These are phyloP conservation scores for Oryza punctata DNA, from an alignment of 176 grass and related monocot genomes.

Conservation along the genomic window DNA sequence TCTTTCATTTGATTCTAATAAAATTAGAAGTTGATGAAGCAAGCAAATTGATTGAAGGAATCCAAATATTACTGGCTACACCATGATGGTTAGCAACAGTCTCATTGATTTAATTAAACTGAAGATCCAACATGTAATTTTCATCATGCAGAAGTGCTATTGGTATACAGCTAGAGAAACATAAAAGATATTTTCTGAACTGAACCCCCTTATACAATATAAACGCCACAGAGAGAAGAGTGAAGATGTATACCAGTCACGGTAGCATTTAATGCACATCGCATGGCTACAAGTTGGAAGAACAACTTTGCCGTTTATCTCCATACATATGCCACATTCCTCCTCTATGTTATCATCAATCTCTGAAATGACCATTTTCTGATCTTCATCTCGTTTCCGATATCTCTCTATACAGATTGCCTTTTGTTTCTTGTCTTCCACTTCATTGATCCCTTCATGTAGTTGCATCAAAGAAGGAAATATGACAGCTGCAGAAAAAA, in stretches of 20 bases:
- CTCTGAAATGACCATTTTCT: slow-evolving; percentile 61
- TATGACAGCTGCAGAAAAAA: slow-evolving; percentile 64
- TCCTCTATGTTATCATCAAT: slow-evolving; percentile 87
- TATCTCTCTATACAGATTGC: slow-evolving; percentile 72
- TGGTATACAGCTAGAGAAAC: neutral
- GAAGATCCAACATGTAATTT: neutral
- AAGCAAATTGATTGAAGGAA: slow-evolving; percentile 3
- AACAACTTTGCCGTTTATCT: slow-evolving; percentile 72
- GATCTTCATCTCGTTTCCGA: slow-evolving; percentile 60
- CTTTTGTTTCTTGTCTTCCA: slow-evolving; percentile 84
- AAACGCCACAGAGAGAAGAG: slow-evolving; percentile 25
- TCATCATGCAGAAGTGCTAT: neutral
- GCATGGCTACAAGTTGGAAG: slow-evolving; percentile 86
- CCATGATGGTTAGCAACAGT: neutral
- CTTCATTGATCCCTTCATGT: slow-evolving; percentile 75
- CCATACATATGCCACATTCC: slow-evolving; percentile 98
- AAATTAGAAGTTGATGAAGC: neutral
- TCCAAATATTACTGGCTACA: neutral
- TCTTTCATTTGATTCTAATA: neutral
- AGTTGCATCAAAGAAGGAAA: slow-evolving; percentile 90
- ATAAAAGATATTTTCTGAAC: slow-evolving; percentile 1
- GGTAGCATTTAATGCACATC: slow-evolving; percentile 93
- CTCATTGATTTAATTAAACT: neutral
- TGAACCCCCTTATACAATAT: slow-evolving; percentile 4
- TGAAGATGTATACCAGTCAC: slow-evolving; percentile 70